Evolutionary conservation across 1,284 basidiomycete species (phyloP), one percentile per base, ranked within the genome.

Genomic region (Cerrena zonata): DNA sequence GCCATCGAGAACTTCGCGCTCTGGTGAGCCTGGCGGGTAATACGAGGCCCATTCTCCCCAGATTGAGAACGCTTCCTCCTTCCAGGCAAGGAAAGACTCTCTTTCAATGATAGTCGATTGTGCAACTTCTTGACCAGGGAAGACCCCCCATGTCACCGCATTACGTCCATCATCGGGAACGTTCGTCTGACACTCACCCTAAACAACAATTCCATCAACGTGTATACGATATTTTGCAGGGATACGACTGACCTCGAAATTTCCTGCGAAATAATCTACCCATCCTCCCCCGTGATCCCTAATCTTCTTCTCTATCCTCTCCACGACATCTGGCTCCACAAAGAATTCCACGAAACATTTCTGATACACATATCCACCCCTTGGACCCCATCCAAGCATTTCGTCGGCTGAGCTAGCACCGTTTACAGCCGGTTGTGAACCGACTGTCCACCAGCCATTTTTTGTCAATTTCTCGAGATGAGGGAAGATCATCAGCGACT

Each of bases 281-380:
- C 77, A 81, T 15, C 83, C 84, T 22, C 75, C 65, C 0, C 82
- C 84, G 13, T 74, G 69, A 50, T 72, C 70, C 38, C 73, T 63
- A 1, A 91, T 77, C 56, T 73, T 78, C 52, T 71, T 63, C 64
- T 86, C 80, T 36, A 97, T 76, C 50, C 60, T 63, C 36, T 83
- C 73, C 21, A 96, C 80, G 56, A 88, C 84, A 18, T 75, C 66
- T 52, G 71, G 62, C 44, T 78, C 76, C 37, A 89, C 88, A 65
- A 99, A 99, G 66, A 98, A 95, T 69, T 99, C 95, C 4, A 98
- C 93, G 64, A 98, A 99, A 3, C 89, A 81, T 69, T 99, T 99
- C 69, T 99, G 96, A 70, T 91, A 99, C 12, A 99, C 89, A 68
- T 94, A 94, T 3, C 95, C 95, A 10, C 83, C 86, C 44, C 77